Percentiles rank a stretch among this genome's conserved stretches.
Evolutionary conservation across 2,329 filamentous ascomycete genomes (phyloP).

Genomic region (Ilyonectria destructans): DNA sequence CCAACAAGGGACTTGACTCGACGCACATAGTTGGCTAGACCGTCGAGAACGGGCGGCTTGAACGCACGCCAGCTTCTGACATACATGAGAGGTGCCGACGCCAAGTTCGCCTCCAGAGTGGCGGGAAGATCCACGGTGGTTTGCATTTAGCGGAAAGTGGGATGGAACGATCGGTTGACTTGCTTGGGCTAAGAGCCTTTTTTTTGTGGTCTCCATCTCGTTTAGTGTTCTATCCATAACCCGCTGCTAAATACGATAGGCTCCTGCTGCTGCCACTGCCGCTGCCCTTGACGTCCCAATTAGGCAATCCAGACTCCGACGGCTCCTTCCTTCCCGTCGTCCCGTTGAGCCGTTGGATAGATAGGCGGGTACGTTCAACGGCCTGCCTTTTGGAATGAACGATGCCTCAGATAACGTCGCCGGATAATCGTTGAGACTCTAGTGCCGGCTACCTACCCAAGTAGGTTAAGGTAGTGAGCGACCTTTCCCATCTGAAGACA

Average conservation of each 20-base stretch:
- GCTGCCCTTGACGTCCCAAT: constrained; percentile 18
- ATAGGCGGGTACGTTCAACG: neutral
- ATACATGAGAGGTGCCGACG: constrained; percentile 8
- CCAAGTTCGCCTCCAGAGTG: constrained; percentile 11
- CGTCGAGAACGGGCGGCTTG: constrained; percentile 9
- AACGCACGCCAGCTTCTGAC: constrained; percentile 23
- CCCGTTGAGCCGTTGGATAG: constrained; percentile 22
- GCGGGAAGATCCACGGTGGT: constrained; percentile 25
- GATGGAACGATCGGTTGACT: constrained; percentile 17
- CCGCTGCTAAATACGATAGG: constrained; percentile 9
- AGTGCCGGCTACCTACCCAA: neutral
- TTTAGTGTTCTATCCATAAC: constrained; percentile 23
- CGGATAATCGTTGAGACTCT: neutral
- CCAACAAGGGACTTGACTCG: constrained; percentile 6
- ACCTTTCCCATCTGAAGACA: neutral
- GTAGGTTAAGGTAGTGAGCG: neutral
- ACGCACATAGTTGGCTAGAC: constrained; percentile 16
- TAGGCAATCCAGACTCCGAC: constrained; percentile 22
- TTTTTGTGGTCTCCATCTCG: constrained; percentile 11
- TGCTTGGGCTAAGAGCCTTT: constrained; percentile 18
- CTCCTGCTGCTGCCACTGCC: constrained; percentile 1
- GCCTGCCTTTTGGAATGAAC: neutral
- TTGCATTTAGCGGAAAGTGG: constrained; percentile 24
- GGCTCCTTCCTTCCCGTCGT: constrained; percentile 28
- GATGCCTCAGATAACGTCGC: neutral